Evolutionary conservation across 495 filamentous ascomycete genomes (phyloP).

Genomic region (Hypoxylon rickii): DNA sequence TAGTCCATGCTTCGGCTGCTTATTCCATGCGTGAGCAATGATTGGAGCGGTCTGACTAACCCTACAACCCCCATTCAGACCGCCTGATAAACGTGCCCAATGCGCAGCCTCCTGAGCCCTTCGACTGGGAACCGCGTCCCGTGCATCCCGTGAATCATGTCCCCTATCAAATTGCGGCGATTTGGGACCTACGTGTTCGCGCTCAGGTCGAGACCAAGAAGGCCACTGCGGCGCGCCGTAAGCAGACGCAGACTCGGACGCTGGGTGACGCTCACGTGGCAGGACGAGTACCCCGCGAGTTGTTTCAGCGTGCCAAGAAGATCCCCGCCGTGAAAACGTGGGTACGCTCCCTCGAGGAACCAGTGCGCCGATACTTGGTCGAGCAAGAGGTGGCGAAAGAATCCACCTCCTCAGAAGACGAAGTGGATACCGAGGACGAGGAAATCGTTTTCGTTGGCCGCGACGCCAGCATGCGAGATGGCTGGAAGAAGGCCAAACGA

Average conservation of each 20-base stretch:
- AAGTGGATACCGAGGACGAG: constrained; percentile 69
- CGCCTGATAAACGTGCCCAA: constrained; percentile 85
- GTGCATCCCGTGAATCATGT: constrained; percentile 76
- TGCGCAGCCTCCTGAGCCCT: constrained; percentile 75
- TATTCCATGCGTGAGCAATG: background rate
- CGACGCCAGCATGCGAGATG: constrained; percentile 73
- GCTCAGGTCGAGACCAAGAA: constrained; percentile 49
- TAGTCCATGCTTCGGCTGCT: background rate
- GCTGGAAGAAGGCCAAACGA: constrained; percentile 47
- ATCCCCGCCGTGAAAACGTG: constrained; percentile 52
- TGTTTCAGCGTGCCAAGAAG: constrained; percentile 55
- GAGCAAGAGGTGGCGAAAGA: constrained; percentile 52
- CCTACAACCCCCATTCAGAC: constrained; percentile 57
- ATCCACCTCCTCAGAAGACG: constrained; percentile 47
- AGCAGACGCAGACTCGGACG: constrained; percentile 35
- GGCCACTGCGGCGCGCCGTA: constrained; percentile 34
- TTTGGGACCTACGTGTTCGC: constrained; percentile 77
- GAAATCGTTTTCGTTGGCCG: constrained; percentile 93
- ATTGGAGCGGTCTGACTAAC: constrained; percentile 22
- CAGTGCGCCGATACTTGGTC: constrained; percentile 48
- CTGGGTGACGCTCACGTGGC: constrained; percentile 38
- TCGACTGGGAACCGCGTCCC: constrained; percentile 80
- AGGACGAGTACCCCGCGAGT: constrained; percentile 62
- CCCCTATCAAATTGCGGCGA: constrained; percentile 85
- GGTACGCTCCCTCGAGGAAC: constrained; percentile 55